phyloP scores from a whole-genome alignment of 2,329 filamentous ascomycete genomes.

The Fusarium vanettenii region DNA sequence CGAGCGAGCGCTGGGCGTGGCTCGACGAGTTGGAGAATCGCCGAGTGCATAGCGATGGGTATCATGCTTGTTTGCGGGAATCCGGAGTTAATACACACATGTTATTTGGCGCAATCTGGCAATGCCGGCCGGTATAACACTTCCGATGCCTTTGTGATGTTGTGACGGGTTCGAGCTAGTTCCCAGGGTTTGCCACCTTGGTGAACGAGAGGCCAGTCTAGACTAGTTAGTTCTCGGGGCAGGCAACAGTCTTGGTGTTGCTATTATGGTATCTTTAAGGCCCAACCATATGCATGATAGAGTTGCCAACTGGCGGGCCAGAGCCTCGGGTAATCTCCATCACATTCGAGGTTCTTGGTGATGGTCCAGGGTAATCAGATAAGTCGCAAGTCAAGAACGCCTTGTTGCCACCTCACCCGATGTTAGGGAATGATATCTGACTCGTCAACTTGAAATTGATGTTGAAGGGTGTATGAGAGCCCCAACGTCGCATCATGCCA shows the following conservation, averaged over 20 bases:
- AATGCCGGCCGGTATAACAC: not conserved
- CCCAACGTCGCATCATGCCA: not conserved
- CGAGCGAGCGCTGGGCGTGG: slow-evolving; percentile 11
- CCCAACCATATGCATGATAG: not conserved
- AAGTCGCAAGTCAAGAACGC: not conserved
- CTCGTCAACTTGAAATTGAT: not conserved
- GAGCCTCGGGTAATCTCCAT: not conserved
- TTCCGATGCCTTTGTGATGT: not conserved
- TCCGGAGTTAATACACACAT: slow-evolving; percentile 6
- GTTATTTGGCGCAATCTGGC: not conserved
- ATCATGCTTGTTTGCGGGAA: slow-evolving; percentile 5
- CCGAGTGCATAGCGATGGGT: slow-evolving; percentile 9
- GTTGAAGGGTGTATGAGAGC: not conserved
- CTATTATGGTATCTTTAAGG: not conserved
- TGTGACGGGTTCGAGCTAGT: not conserved
- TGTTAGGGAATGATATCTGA: not conserved
- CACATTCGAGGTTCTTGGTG: not conserved
- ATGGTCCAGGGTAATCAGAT: not conserved
- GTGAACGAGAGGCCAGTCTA: not conserved
- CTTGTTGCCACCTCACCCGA: not conserved
- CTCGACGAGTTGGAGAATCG: not conserved
- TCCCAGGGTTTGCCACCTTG: not conserved
- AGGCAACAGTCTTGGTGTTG: not conserved
- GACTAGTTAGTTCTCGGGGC: not conserved
- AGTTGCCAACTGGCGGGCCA: not conserved